These are phyloP conservation scores for Solanum sparsipilum DNA, from an alignment of 257 asterid species.

Conservation along the genomic window DNA sequence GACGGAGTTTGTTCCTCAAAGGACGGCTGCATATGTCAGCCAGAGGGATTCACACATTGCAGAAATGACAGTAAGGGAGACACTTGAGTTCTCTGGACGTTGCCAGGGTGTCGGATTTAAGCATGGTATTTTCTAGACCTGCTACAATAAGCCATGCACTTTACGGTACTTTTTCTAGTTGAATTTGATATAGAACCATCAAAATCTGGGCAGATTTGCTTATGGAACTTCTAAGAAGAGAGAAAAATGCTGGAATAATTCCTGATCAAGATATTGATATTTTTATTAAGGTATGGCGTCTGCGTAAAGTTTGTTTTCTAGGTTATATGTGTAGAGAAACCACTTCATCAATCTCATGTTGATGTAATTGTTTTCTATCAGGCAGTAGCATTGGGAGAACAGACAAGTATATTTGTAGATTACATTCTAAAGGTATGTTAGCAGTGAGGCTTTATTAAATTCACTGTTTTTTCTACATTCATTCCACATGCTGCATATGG, in stretches of 20 bases:
- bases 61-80: constrained; percentile 79
- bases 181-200: not conserved
- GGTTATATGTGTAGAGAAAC: not conserved
- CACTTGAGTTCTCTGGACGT: constrained; percentile 54
- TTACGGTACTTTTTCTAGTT: not conserved
- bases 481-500: not conserved
- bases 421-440: constrained; percentile 64
- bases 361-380: constrained; percentile 42
- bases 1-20: constrained; percentile 59
- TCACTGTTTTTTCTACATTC: constrained; percentile 1
- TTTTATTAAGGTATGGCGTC: constrained; percentile 52
- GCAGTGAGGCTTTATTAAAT: not conserved
- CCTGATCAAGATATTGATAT: constrained; percentile 60
- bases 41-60: constrained; percentile 67
- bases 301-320: constrained; percentile 3
- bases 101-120: constrained; percentile 67
- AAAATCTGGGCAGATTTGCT: constrained; percentile 39
- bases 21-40: constrained; percentile 60
- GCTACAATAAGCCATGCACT: not conserved
- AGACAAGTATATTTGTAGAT: constrained; percentile 63
- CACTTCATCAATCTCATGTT: not conserved
- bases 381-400: constrained; percentile 84
- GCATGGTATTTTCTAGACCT: constrained; percentile 28
- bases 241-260: constrained; percentile 45
- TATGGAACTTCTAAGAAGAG: constrained; percentile 65